These are phyloP conservation scores for Carex cristatella DNA, from an alignment of 176 grass and related monocot genomes.

Conservation along the genomic window DNA sequence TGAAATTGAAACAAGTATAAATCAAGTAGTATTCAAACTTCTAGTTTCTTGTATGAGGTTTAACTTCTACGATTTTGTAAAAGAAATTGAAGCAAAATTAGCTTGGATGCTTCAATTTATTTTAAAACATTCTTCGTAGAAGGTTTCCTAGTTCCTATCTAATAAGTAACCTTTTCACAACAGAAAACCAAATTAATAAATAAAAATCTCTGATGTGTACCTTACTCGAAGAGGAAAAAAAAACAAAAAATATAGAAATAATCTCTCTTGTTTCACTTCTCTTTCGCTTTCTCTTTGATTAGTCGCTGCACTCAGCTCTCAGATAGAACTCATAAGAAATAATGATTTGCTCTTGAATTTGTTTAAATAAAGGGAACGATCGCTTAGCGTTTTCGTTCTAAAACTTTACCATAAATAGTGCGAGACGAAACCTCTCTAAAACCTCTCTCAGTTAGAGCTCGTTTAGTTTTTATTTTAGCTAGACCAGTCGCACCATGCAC, in stretches of 20 bases:
- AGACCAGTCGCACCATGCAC: background rate
- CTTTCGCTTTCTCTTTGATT: background rate
- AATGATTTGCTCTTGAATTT: constrained; percentile 6
- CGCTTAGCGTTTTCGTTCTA: background rate
- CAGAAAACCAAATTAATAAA: background rate
- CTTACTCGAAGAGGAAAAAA: constrained; percentile 1
- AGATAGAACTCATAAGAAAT: background rate
- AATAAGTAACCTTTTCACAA: background rate
- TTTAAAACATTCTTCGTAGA: background rate
- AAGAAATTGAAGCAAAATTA: background rate
- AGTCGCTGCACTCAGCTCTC: background rate
- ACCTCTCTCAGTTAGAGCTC: constrained; percentile 18
- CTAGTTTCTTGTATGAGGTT: background rate
- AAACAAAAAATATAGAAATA: background rate
- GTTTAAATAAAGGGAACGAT: background rate
- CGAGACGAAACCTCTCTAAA: constrained; percentile 11
- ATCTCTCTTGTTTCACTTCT: background rate
- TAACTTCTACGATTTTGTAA: background rate
- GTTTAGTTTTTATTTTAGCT: background rate
- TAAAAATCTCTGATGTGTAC: background rate
- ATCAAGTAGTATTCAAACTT: background rate
- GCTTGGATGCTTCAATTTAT: background rate
- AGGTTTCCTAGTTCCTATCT: background rate
- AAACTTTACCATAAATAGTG: constrained; percentile 15
- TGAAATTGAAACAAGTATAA: background rate